A percentile compares a stretch with the other conserved stretches of the same genome.
Evolutionary conservation across 768 basidiomycete genomes (phyloP).

Genomic region (Lyophyllum semitale): DNA sequence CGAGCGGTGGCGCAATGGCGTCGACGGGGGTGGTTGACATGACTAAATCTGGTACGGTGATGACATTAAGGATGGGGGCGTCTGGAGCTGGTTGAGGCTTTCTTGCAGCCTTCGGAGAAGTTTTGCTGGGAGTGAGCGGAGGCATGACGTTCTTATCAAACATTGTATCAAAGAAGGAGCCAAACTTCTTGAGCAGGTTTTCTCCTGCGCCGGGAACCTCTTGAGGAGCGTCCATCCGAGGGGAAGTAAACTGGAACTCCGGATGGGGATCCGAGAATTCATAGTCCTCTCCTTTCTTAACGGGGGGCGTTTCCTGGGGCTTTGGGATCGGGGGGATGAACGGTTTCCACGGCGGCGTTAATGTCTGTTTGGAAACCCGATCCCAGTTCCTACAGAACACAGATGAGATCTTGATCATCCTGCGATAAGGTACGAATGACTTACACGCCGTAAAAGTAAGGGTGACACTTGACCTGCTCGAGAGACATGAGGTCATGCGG

Average conservation of each 20-base stretch:
- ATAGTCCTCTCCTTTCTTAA: not conserved
- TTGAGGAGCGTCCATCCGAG: not conserved
- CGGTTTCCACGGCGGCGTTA: slow-evolving; percentile 7
- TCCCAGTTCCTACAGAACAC: slow-evolving; percentile 2
- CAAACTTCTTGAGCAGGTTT: not conserved
- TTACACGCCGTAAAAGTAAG: slow-evolving; percentile 12
- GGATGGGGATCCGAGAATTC: not conserved
- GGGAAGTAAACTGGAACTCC: not conserved
- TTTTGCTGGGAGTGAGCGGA: not conserved
- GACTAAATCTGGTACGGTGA: not conserved
- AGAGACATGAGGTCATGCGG: not conserved
- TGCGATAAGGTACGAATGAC: not conserved
- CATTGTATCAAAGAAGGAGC: not conserved
- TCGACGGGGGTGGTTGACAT: not conserved
- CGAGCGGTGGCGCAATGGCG: not conserved
- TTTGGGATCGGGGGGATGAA: not conserved
- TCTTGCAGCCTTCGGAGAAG: not conserved
- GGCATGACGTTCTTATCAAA: not conserved
- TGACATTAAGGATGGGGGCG: not conserved
- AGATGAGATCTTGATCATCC: not conserved
- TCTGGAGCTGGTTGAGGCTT: not conserved
- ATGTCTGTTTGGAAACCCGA: not conserved
- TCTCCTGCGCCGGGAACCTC: not conserved
- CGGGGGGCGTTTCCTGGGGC: not conserved
- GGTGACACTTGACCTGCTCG: slow-evolving; percentile 4